These are phyloP conservation scores for Monosporascus sp. DNA, from an alignment of 2,329 filamentous ascomycete genomes.

Conservation along the genomic window DNA sequence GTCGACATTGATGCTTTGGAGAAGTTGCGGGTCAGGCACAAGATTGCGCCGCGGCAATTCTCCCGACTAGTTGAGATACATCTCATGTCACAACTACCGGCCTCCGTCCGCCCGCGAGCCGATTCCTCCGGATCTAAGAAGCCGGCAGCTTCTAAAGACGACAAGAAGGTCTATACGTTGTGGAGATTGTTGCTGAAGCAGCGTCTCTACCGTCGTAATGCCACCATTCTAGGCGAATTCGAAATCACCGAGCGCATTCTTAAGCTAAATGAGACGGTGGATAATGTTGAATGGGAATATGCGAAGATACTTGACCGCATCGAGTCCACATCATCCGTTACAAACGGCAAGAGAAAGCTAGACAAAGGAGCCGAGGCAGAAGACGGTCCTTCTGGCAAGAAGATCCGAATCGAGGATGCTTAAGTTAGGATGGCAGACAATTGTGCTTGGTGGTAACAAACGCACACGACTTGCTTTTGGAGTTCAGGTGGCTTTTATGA, in stretches of 20 bases:
- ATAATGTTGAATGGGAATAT: conserved; percentile 67
- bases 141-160: conserved; percentile 40
- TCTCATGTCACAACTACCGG: conserved; percentile 55
- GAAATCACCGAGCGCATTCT: conserved; percentile 63
- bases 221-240: conserved; percentile 63
- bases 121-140: conserved; percentile 20
- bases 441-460: conserved; percentile 7
- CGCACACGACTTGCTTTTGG: conserved; percentile 5
- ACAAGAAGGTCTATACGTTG: conserved; percentile 60
- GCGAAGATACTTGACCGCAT: conserved; percentile 50
- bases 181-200: conserved; percentile 76
- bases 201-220: conserved; percentile 70
- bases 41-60: conserved; percentile 76
- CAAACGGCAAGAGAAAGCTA: conserved; percentile 43
- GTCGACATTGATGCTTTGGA: conserved; percentile 54
- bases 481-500: conserved; percentile 18
- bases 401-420: conserved; percentile 34
- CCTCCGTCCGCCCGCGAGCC: conserved; percentile 47
- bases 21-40: conserved; percentile 53
- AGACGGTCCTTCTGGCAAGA: conserved; percentile 35
- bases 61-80: conserved; percentile 71
- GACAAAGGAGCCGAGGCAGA: conserved; percentile 19
- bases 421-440: conserved; percentile 1
- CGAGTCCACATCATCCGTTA: conserved; percentile 13
- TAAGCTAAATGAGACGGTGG: conserved; percentile 65